phyloP scores from a whole-genome alignment of 345 rosid species.

The Populus simonii region DNA sequence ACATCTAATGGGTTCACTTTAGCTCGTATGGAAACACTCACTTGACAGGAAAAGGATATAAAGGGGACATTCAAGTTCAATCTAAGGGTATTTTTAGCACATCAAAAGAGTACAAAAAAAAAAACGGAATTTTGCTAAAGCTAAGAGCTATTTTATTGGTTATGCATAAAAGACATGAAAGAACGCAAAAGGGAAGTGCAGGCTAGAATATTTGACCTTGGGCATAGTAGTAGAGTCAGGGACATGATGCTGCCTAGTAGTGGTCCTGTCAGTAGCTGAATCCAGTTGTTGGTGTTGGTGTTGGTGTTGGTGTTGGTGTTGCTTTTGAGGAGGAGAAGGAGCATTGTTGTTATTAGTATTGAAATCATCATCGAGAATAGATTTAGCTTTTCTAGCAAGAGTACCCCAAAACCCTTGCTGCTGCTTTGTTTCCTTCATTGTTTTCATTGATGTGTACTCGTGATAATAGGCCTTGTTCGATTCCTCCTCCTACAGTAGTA shows the following conservation, averaged over 20 bases:
- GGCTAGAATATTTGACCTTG: slow-evolving; percentile 7
- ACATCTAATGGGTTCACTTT: neutral
- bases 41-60: neutral
- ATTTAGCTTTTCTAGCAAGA: slow-evolving; percentile 30
- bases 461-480: slow-evolving; percentile 19
- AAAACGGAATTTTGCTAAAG: neutral
- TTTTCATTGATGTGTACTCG: slow-evolving; percentile 41
- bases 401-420: slow-evolving; percentile 30
- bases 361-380: slow-evolving; percentile 24
- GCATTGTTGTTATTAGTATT: neutral
- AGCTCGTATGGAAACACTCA: neutral
- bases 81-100: neutral
- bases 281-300: slow-evolving; percentile 2
- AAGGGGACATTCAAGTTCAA: neutral
- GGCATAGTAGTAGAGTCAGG: slow-evolving; percentile 9
- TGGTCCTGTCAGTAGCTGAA: neutral
- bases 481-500: slow-evolving; percentile 36
- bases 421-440: slow-evolving; percentile 45
- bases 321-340: neutral
- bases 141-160: neutral
- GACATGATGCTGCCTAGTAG: neutral
- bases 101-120: neutral
- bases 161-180: neutral
- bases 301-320: neutral
- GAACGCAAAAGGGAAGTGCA: neutral